phyloP scores from a whole-genome alignment of 164 flowering plant species.

The Vitis cinerea region DNA sequence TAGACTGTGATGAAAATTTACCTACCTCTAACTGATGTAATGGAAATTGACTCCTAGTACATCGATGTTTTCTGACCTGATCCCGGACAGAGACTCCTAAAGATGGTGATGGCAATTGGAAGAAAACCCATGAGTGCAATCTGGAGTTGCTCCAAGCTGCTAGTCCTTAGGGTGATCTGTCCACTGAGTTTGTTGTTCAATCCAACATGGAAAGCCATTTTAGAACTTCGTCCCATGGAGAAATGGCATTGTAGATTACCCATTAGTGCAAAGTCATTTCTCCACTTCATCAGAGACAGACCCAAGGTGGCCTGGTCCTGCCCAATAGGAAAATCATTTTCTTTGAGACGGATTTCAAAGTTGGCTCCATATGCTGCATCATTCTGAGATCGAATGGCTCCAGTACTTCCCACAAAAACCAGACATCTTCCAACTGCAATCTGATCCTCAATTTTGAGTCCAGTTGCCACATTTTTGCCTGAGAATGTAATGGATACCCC shows the following conservation, averaged over 20 bases:
- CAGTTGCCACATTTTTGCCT: slow-evolving; percentile 68
- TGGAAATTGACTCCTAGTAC: background rate
- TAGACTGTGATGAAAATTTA: too few relatives aligned
- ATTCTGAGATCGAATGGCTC: slow-evolving; percentile 46
- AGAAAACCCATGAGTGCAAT: slow-evolving; percentile 14
- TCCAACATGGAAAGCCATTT: slow-evolving; percentile 58
- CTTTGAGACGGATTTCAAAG: slow-evolving; percentile 57
- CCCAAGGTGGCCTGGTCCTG: slow-evolving; percentile 64
- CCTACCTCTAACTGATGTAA: too few relatives aligned
- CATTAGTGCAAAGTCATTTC: slow-evolving; percentile 61
- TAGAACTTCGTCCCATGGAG: slow-evolving; percentile 55
- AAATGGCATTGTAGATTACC: slow-evolving; percentile 63
- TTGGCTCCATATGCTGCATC: slow-evolving; percentile 76
- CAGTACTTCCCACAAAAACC: slow-evolving; percentile 52
- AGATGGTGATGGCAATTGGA: slow-evolving; percentile 10
- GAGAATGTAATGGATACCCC: slow-evolving; percentile 57
- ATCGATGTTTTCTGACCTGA: background rate
- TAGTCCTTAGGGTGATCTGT: slow-evolving; percentile 59
- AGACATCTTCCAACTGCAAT: slow-evolving; percentile 52
- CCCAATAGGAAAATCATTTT: slow-evolving; percentile 56
- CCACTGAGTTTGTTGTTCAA: slow-evolving; percentile 71
- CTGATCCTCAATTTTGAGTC: slow-evolving; percentile 72
- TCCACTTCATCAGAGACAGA: slow-evolving; percentile 62
- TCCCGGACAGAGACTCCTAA: slow-evolving; percentile 5
- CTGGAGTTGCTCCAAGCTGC: slow-evolving; percentile 42